Base-by-base conservation (phyloP, 306 rosid genomes). In the Pyrus communis region DNA sequence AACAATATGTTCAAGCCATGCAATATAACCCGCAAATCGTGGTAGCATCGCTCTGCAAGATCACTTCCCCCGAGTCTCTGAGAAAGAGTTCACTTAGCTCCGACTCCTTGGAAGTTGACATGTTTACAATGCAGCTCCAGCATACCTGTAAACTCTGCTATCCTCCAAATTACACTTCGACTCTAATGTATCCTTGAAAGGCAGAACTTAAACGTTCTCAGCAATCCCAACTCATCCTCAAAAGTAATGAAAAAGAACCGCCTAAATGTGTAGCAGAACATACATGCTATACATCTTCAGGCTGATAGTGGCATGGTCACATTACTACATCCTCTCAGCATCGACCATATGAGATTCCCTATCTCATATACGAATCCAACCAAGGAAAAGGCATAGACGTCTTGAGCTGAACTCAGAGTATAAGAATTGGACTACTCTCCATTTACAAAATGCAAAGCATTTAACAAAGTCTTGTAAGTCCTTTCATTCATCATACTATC, bases 401-500 rank as follows among this genome's bases (percentile, higher is more conserved):
- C 58, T 59, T 74, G 45, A 23, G 27, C 27, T 59, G 77, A 74
- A 60, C 19, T 23, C 28, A 19, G 25, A 73, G 35, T 38, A n/a
- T 18, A 40, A 7, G 51, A 13, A 13, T 7, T 40, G 40, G 38
- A 43, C 46, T 76, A 76, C 23, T 84, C 81, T 60, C 71, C 23
- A 69, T 67, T 42, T 35, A 61, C 51, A 71, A 85, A 84, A 77
- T 86, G 89, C 89, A 95, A 78, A 25, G 77, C 91, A 79, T 85
- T 78, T 75, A 95, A 83, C 85, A 94, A 74, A 78, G 46, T 73
- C 78, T 84, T 86, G 82, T 88, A 89, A 58, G 80, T 83, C 84
- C 74, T 89, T 54, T 82, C 87, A 65, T 63, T 68, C 92, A 90
- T 86, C 69, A 40, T 49, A 5, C 59, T 23, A 75, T 95, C 97